Base-by-base conservation (phyloP, 331 rosid species). In the Acacia concinna region DNA sequence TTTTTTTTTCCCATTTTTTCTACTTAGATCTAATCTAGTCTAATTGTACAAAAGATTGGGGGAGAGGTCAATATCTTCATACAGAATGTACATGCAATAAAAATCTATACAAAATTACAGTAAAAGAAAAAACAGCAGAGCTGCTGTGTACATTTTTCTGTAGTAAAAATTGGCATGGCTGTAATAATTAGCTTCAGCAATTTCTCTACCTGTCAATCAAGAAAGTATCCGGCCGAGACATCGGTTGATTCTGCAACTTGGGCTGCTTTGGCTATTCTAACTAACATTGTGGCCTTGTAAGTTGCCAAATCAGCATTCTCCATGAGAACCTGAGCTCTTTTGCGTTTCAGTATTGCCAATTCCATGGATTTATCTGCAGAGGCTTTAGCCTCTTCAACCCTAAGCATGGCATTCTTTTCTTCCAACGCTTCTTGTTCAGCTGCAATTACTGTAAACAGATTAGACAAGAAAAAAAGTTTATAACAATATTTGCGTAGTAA, bases 261-360 rank as follows among this genome's bases (percentile, higher is more conserved):
- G n/a, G 96, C 94, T 43, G 92, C 97, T 84, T 90, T 92, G 2
- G 98, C 98, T 76, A 93, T 89, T 79, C 85, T 89, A 10, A 90
- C 62, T 12, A 92, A 89, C 92, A 90, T 86, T 35, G 85, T 67
- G n/a, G 99, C 98, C 89, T 86, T 96, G 81, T 86, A 91, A 31
- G 92, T 82, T 3, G 91, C 92, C 84, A 96, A 67, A 86, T 96
- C 99, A 68, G 98, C 99, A 73, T 88, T 96, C 74, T 88, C 87
- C 90, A 93, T 89, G 14, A 93, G 91, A 25, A 79, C 3, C 80
- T 96, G 99, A 13, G 99, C 99, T 79, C 86, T 87, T 37, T 46
- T 85, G n/a, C 99, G 94, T 69, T 91, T 91, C n/a, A 57, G 49
- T 20, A 93, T 52, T 0, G 99, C 98, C 10, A 78, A 46, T 78